Conservation (phyloP, 306 rosid species). For the Castanospermum australe region DNA sequence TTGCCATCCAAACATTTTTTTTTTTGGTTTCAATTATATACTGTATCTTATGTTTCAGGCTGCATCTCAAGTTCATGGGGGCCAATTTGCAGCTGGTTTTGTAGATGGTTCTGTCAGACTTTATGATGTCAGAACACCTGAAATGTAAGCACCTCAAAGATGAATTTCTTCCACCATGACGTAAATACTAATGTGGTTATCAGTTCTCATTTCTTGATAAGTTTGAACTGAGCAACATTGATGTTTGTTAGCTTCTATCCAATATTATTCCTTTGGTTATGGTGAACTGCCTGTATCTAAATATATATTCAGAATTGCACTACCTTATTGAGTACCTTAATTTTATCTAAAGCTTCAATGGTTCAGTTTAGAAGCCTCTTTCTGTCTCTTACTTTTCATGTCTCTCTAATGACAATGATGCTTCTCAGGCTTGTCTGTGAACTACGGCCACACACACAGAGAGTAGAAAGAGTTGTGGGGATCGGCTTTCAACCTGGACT, state of each 20-base stretch:
- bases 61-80: slow-evolving; percentile 96
- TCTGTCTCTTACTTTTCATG: background rate
- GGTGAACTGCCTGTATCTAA: background rate
- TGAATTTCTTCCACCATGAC: slow-evolving; percentile 15
- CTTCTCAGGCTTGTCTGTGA: slow-evolving; percentile 74
- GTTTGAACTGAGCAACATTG: background rate
- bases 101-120: slow-evolving; percentile 86
- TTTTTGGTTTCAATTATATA: slow-evolving; percentile 19
- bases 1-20: no score
- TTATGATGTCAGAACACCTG: slow-evolving; percentile 85
- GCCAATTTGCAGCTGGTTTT: slow-evolving; percentile 96
- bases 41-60: slow-evolving; percentile 47
- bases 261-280: background rate
- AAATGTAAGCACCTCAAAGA: slow-evolving; percentile 60
- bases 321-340: background rate
- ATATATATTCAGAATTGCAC: background rate
- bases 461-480: slow-evolving; percentile 84
- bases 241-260: background rate
- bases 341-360: background rate
- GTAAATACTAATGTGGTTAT: background rate
- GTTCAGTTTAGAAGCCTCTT: background rate
- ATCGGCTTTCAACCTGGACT: slow-evolving; percentile 98
- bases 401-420: slow-evolving; percentile 15
- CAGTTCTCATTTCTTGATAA: background rate
- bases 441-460: slow-evolving; percentile 64